phyloP scores from a whole-genome alignment of 2,329 filamentous ascomycete species.

The Stagonosporopsis tanaceti region DNA sequence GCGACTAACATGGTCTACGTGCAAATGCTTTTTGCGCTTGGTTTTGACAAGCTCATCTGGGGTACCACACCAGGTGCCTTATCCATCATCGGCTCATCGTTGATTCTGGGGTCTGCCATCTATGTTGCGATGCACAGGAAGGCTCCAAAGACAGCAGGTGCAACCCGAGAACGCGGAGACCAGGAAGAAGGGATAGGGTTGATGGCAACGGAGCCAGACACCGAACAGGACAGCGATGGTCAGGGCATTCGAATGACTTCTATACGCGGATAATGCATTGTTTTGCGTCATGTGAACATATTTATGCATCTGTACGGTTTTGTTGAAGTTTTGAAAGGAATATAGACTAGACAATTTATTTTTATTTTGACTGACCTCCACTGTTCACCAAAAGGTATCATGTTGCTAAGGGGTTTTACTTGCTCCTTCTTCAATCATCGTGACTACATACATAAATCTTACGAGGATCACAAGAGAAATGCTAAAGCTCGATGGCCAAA shows the following conservation, averaged over 20 bases:
- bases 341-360: not conserved
- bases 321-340: not conserved
- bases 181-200: conserved; percentile 47
- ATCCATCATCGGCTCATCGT: conserved; percentile 67
- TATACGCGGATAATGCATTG: not conserved
- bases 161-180: conserved; percentile 20
- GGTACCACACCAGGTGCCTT: conserved; percentile 64
- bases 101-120: conserved; percentile 72
- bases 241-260: conserved; percentile 2
- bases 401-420: not conserved
- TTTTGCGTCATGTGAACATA: not conserved
- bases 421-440: not conserved
- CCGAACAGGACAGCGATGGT: conserved; percentile 24
- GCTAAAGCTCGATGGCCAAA: no score
- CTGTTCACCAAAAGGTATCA: not conserved
- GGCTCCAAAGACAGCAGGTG: conserved; percentile 31
- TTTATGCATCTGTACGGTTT: not conserved
- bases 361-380: not conserved
- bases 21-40: conserved; percentile 73
- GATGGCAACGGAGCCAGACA: conserved; percentile 31
- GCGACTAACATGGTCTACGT: conserved; percentile 74
- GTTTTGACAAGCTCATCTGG: conserved; percentile 70
- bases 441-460: no score
- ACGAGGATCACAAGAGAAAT: no score
- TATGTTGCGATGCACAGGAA: conserved; percentile 68